Base-by-base conservation (phyloP, 768 basidiomycete species). In the Tylopilus balloui region DNA sequence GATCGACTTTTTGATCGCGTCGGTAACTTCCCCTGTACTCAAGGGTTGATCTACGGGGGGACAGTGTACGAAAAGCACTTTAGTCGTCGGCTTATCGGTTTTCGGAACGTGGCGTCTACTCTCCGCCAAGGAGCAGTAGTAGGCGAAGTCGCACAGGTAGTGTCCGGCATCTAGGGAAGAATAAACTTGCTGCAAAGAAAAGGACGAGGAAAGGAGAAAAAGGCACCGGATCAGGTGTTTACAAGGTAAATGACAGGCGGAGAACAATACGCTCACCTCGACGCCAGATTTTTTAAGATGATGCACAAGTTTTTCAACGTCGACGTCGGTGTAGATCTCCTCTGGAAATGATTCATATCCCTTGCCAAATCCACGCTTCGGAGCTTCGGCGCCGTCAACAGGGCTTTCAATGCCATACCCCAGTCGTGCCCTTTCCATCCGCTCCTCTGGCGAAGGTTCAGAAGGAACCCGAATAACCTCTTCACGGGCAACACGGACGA, bases 161-260 rank as follows among this genome's bases (percentile, higher is more conserved):
- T 85, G 83, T 0, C 86, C 86, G 14, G 85, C 82, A 60, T 88
- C 86, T 74, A 83, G 78, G 3, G 86, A 87, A 17, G 82, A 76
- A 61, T 83, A 81, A 19, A 86, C 80, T 68, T 82, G 75, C 83
- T 86, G 57, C 42, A 42, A 44, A 51, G 0, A 6, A 32, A 34
- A 3, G 0, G 5, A 20, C 13, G 9, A 19, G 47, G 25, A 28
- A 37, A 7, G 14, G 23, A 32, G 14, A n/a, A 25, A 15, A n/a
- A 6, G 19, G 21, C 6, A 34, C 31, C 17, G 29, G 24, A 45
- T 52, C 38, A 53, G 49, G 41, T 35, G 29, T 51, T 47, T 20
- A 55, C 42, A 43, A 39, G 15, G 17, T 13, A 44, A 42, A 28
- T 24, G 21, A 27, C 2, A 21, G n/a, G 29, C 6, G 39, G 37